Conservation (phyloP, 768 basidiomycete species). For the Leccinum imitatum region DNA sequence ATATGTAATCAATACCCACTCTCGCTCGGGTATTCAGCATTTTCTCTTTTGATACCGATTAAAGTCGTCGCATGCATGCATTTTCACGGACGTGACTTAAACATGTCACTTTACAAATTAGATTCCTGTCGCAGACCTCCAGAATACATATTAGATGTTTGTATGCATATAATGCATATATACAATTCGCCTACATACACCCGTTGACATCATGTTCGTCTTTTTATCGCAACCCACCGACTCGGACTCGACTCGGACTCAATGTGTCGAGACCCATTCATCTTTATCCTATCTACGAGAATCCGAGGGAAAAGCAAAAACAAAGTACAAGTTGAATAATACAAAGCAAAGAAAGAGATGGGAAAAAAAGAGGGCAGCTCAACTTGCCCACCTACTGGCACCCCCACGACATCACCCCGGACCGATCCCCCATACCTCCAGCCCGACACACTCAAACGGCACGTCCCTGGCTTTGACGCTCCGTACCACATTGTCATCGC, state of each 20-base stretch:
- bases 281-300: background rate
- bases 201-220: too few species aligned
- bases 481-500: slow-evolving; percentile 19
- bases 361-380: background rate
- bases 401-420: background rate
- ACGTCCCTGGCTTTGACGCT: slow-evolving; percentile 38
- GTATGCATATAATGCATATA: too few species aligned
- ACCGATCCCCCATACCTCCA: slow-evolving; percentile 89
- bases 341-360: background rate
- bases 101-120: too few species aligned
- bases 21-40: background rate
- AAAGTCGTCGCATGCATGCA: too few species aligned
- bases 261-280: too few species aligned
- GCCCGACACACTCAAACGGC: slow-evolving; percentile 85
- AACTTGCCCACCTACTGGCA: background rate
- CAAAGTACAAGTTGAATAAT: background rate
- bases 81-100: too few species aligned
- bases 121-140: too few species aligned
- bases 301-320: background rate
- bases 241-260: too few species aligned
- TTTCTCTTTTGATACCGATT: background rate
- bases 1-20: background rate
- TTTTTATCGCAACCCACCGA: too few species aligned
- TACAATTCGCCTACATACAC: too few species aligned
- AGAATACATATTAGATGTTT: too few species aligned